These are phyloP conservation scores for Xylariaceae sp. DNA, from an alignment of 2,329 filamentous ascomycete genomes.

Conservation along the genomic window DNA sequence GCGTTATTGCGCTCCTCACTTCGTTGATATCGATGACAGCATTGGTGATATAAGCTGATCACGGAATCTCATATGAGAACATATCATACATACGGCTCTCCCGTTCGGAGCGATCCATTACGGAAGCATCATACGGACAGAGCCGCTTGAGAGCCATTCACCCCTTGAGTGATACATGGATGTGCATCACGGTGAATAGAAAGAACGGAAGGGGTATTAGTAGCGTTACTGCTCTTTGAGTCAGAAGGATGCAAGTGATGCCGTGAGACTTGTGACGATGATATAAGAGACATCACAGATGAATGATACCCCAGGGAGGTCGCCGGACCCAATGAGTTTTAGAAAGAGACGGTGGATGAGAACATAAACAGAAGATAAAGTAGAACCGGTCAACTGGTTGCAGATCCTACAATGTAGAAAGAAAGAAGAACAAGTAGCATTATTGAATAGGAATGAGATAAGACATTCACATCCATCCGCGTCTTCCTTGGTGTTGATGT, in stretches of 20 bases:
- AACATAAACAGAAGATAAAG: constrained; percentile 8
- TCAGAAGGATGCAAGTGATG: not conserved
- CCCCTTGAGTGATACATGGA: not conserved
- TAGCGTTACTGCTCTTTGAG: not conserved
- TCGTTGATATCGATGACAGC: constrained; percentile 22
- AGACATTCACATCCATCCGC: too few species aligned
- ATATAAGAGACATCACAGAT: constrained; percentile 5
- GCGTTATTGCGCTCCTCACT: constrained; percentile 18
- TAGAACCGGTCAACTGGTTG: constrained; percentile 1
- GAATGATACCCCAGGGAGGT: constrained; percentile 17
- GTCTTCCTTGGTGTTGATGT: too few species aligned
- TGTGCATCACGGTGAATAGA: not conserved
- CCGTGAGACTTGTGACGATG: not conserved
- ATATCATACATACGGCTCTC: not conserved
- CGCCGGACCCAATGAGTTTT: not conserved
- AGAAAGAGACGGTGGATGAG: constrained; percentile 2
- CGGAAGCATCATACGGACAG: not conserved
- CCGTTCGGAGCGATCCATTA: not conserved
- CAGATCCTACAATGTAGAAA: constrained; percentile 19
- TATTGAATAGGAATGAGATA: too few species aligned
- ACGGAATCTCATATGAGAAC: not conserved
- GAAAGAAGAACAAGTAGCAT: constrained; percentile 3
- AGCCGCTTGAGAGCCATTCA: not conserved
- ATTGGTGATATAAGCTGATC: constrained; percentile 20
- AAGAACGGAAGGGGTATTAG: not conserved